Base-by-base conservation (phyloP, 2,329 filamentous ascomycete genomes). In the Verticillium dahliae region DNA sequence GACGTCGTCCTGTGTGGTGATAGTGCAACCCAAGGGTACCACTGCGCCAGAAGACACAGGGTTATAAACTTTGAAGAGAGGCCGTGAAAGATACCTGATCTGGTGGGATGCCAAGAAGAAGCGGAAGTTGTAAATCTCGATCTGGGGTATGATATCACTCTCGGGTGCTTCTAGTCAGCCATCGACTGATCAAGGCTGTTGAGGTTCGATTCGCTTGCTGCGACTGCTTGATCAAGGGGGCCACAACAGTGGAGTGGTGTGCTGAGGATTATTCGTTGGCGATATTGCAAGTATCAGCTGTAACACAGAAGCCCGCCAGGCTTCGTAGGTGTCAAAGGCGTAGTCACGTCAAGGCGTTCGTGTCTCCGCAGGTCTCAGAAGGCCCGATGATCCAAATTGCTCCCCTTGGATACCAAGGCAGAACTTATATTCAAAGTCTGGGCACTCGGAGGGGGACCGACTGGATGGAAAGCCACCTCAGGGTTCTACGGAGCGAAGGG, bases 301-400 rank as follows among this genome's bases (percentile, higher is more conserved):
- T 31, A 27, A 11, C 13, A 22, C 14, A 15, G 15, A 2, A 33
- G 27, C 5, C 27, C 3, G 35, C 13, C 31, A 15, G 27, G 27
- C 18, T 58, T 18, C 18, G 10, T 41, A 1, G 35, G 7, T 9
- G 27, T 56, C 58, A 37, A 18, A 56, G 27, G 58, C 7, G 41
- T 45, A 22, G 45, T 35, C 37, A 56, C 45, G 45, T 60, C 41
- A 54, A 39, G 41, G 58, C 38, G 31, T 31, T 27, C 18, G 27
- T 60, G 4, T 50, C 58, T 60, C 58, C 58, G 58, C 33, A 22
- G 33, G 41, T 33, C 31, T 37, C 45, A 38, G 11, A 60, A 60
- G 58, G 45, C 45, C 58, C 58, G 58, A 60, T 52, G 55, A 60
- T 60, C 58, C 58, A 60, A 22, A 60, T 60, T 60, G 37, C 34